A percentile compares a stretch with the other conserved stretches of the same genome.
phyloP scores from a whole-genome alignment of 2,329 filamentous ascomycete species.

The Ceratocystiopsis sp. region DNA sequence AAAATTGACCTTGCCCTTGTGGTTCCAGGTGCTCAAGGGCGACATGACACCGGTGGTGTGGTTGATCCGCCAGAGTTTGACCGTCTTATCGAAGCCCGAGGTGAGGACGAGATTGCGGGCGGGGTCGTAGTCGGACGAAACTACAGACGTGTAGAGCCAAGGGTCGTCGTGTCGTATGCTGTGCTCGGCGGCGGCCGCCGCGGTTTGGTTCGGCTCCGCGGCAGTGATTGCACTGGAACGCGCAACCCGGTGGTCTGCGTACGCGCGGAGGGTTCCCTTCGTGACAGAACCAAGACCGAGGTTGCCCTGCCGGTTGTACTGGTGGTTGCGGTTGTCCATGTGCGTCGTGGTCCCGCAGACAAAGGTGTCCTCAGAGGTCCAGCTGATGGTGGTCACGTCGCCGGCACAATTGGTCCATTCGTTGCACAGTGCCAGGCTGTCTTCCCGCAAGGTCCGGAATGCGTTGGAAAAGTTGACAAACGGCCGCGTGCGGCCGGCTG shows the following conservation, averaged over 20 bases:
- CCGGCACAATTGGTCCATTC: constrained; percentile 46
- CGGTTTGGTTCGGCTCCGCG: constrained; percentile 36
- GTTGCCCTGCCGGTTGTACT: constrained; percentile 50
- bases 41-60: constrained; percentile 24
- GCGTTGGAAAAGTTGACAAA: constrained; percentile 28
- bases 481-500: constrained; percentile 17
- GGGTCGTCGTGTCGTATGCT: constrained; percentile 27
- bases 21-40: constrained; percentile 33
- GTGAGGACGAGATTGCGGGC: constrained; percentile 33
- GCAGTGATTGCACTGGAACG: constrained; percentile 27
- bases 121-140: constrained; percentile 39
- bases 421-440: constrained; percentile 29
- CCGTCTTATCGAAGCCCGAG: constrained; percentile 43
- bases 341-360: constrained; percentile 47
- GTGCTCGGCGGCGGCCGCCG: constrained; percentile 30
- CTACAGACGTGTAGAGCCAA: constrained; percentile 48
- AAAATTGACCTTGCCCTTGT: constrained; percentile 44
- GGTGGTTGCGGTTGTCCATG: constrained; percentile 45
- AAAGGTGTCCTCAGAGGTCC: constrained; percentile 36
- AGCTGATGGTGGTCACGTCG: constrained; percentile 40
- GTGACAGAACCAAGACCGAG: constrained; percentile 35
- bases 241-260: constrained; percentile 38
- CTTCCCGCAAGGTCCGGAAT: constrained; percentile 29
- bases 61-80: constrained; percentile 38
- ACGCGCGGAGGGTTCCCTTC: constrained; percentile 28